These are phyloP conservation scores for Cochlearia excelsa DNA, from an alignment of 345 rosid species.

Conservation along the genomic window DNA sequence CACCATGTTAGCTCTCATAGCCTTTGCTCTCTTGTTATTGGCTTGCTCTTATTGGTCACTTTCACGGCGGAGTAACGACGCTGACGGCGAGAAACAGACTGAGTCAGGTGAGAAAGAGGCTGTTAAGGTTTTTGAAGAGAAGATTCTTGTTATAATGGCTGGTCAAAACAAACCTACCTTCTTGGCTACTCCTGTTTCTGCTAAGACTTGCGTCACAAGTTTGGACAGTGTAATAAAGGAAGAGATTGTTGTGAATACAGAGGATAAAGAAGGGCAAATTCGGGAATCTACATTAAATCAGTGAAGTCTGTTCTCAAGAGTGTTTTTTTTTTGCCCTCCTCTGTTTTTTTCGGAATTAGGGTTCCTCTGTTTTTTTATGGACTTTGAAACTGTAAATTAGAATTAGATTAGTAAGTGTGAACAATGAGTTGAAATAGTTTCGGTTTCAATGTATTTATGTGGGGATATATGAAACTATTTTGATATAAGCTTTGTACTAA, in stretches of 20 bases:
- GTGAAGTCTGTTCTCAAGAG: slow-evolving; percentile 21
- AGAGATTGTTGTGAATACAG: slow-evolving; percentile 1
- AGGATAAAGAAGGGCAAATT: slow-evolving; percentile 16
- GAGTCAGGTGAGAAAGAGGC: slow-evolving; percentile 33
- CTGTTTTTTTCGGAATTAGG: slow-evolving; percentile 20
- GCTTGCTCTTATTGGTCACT: slow-evolving; percentile 73
- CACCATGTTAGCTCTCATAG: slow-evolving; percentile 71
- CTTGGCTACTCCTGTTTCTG: slow-evolving; percentile 62
- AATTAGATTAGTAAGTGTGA: slow-evolving; percentile 11
- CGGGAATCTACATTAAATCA: slow-evolving; percentile 7
- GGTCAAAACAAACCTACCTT: slow-evolving; percentile 63
- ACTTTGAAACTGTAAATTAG: slow-evolving; percentile 17
- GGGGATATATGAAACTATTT: too few species aligned
- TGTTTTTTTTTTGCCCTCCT: slow-evolving; percentile 1
- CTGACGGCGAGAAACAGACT: slow-evolving; percentile 39
- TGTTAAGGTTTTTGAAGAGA: slow-evolving; percentile 47
- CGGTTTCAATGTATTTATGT: too few species aligned
- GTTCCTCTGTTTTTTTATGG: slow-evolving; percentile 23
- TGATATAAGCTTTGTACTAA: too few species aligned
- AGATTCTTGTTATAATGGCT: slow-evolving; percentile 72
- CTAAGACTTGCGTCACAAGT: slow-evolving; percentile 13
- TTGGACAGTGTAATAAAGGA: background rate
- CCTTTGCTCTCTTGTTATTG: slow-evolving; percentile 68
- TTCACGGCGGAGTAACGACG: slow-evolving; percentile 35
- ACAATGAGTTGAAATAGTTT: background rate